Base-by-base conservation (phyloP, 2,329 filamentous ascomycete species). In the Thermothelomyces thermophilus region DNA sequence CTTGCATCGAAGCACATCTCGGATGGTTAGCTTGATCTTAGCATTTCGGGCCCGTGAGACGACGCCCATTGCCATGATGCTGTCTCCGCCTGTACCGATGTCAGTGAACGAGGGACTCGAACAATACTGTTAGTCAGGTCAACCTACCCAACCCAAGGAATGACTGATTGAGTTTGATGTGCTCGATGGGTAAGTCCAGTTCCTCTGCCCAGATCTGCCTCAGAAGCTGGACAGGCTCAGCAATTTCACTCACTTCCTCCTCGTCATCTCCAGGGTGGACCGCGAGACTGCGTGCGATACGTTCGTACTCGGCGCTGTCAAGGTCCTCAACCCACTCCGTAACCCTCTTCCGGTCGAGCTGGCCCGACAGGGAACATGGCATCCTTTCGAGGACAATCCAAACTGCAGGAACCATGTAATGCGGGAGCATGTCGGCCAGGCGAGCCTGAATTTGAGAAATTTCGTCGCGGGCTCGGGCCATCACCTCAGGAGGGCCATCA, bases 41-140 rank as follows among this genome's bases (percentile, higher is more conserved):
- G 57, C 56, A n/a, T 46, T 56, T 1, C 57, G 56, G 26, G 58
- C 57, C 10, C 57, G 52, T 7, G 58, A 59, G 45, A 60, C 54
- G 5, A 59, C 54, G 14, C 57, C 58, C 58, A 60, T 60, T 2
- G 58, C 58, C 16, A 43, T 51, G 33, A 60, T 60, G 40, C 57
- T 59, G 37, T 60, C 58, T 24, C 58, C 58, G 16, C 55, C 56
- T 58, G 44, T 31, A 13, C n/a, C 14, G n/a, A 13, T 16, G 31
- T 50, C 22, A 43, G 46, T 45, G 1, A 43, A 17, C 37, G 6
- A 35, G n/a, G 10, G 1, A 2, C 2, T 9, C 10, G 5, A n/a
- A 46, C 10, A 9, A 14, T 4, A 5, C 2, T 13, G 11, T 11
- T 6, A 8, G n/a, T 3, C n/a, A 6, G 26, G 13, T 14, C 2